Base-by-base conservation (phyloP, 768 basidiomycete genomes). In the Favolaschia claudopus region DNA sequence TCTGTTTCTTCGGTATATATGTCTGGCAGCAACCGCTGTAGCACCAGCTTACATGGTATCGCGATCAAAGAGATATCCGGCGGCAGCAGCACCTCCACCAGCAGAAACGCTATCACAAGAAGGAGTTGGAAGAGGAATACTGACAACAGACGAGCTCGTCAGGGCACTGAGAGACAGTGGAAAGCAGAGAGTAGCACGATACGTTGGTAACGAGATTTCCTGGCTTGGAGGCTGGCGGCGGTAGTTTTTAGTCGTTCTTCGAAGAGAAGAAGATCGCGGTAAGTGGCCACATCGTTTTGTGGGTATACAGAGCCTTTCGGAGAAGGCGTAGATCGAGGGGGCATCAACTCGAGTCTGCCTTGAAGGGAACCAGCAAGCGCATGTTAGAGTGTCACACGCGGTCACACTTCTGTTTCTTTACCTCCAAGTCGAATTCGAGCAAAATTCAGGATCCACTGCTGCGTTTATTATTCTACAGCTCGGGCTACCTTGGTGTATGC, bases 221-320 rank as follows among this genome's bases (percentile, higher is more conserved):
- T 80, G 27, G 85, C 82, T 67, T 91, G 89, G 15, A 96, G 79
- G 59, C 82, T 85, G n/a, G 89, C 85, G 6, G 93, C 94, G 69
- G 91, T 98, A 19, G 91, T 90, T 78, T 97, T 97, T 57, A 99
- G 85, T n/a, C 96, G 84, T 71, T 98, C 96, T 76, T 99, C 96
- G 59, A 99, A 98, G 40, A 94, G 78, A 22, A 98, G 82, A 14
- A 99, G 78, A 71, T 99, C 96, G 40, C 91, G 80, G 73, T 91
- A 93, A 2, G 95, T 95, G 13, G 89, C 81, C 47, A 81, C 80
- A 72, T 96, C 95, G 67, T 86, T 86, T 33, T 88, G 76, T 0
- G 93, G 92, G 61, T 75, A 73, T 24, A 72, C 70, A 4, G 72
- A 71, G 57, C 70, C 62, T 65, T 70, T 77, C 14, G 75, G 72